These are phyloP conservation scores for Venturiaceae sp. DNA, from an alignment of 2,329 filamentous ascomycete genomes.

Conservation along the genomic window DNA sequence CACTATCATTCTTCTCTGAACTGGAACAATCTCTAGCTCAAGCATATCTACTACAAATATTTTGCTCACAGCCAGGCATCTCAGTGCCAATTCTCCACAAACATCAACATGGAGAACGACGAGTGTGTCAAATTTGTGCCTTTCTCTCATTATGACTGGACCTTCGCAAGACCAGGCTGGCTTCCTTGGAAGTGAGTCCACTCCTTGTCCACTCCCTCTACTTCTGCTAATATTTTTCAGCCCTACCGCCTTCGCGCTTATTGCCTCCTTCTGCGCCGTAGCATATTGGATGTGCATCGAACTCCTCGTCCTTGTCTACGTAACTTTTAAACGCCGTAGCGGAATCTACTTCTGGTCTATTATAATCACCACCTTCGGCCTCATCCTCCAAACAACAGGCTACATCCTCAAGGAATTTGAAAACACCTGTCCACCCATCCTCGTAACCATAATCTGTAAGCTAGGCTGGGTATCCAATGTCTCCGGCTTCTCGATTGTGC, in stretches of 20 bases:
- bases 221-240: neutral
- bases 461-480: conserved; percentile 6
- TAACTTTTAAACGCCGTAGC: conserved; percentile 5
- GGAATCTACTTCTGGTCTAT: conserved; percentile 8
- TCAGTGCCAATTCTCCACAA: neutral
- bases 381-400: conserved; percentile 1
- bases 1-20: neutral
- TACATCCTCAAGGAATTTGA: conserved; percentile 6
- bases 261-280: conserved; percentile 4
- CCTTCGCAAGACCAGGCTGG: neutral
- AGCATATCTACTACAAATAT: neutral
- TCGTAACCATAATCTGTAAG: neutral
- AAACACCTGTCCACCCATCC: neutral
- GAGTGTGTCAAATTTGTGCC: conserved; percentile 3
- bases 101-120: neutral
- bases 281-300: conserved; percentile 6
- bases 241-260: conserved; percentile 5
- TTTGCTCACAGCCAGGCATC: neutral
- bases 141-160: conserved; percentile 2
- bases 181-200: conserved; percentile 5
- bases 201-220: neutral
- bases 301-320: conserved; percentile 2
- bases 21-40: neutral
- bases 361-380: conserved; percentile 5
- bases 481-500: conserved; percentile 4